Base-by-base conservation (phyloP, 1,284 basidiomycete species). In the Cryptococcus sp. region DNA sequence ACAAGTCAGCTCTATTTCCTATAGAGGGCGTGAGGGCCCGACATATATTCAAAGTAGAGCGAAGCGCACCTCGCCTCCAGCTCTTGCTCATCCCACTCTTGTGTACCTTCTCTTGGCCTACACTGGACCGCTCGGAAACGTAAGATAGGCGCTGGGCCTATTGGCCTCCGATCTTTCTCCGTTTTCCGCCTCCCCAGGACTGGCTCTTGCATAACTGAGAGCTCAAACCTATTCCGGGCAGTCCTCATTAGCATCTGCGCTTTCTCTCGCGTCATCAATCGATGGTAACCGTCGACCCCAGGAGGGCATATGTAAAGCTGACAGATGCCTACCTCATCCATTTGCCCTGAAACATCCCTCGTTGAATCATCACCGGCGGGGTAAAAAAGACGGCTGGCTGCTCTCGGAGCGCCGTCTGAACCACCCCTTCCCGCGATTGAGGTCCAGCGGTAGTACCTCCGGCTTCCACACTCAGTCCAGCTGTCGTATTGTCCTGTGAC, bases 181-280 rank as follows among this genome's bases (percentile, higher is more conserved):
- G 67, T 69, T 37, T 69, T 69, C 38, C 67, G 56, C 16, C 69
- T 54, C 4, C 69, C 69, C 24, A 63, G 46, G 5, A 69, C 59
- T 11, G 69, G 69, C 55, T 71, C 59, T 51, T 71, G 69, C 11
- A 65, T 66, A 9, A 71, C 64, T 8, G 62, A 56, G 12, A 71
- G 56, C 13, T 53, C 55, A 40, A 69, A 68, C 28, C 69, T 70
- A 49, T 4, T 39, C 7, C 15, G 12, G 47, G 48, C 35, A 44
- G 28, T 15, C 18, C 23, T 50, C 42, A 50, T 21, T 20, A 46
- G 28, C 37, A 4, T 20, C 23, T 51, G 23, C 16, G 37, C 21
- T 21, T n/a, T 13, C 38, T 43, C 21, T 21, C 40, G n/a, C 21
- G 18, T 15, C 38, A 43, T 20, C 33, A 36, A 28, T 35, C 33